These are phyloP conservation scores for Moricandia moricandioides DNA, from an alignment of 345 rosid genomes.

Conservation along the genomic window DNA sequence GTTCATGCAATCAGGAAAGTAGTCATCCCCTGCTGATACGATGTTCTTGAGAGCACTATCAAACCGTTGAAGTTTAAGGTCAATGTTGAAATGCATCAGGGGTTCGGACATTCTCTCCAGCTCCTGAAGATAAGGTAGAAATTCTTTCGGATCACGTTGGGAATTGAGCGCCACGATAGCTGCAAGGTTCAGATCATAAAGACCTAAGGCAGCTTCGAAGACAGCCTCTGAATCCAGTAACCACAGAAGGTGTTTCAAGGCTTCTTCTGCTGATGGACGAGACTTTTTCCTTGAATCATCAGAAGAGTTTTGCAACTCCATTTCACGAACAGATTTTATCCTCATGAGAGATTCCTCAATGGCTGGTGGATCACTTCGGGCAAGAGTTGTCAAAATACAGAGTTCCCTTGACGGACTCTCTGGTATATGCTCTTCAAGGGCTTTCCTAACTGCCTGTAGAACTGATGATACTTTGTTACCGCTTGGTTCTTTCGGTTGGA, in stretches of 20 bases:
- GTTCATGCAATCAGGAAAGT: slow-evolving; percentile 65
- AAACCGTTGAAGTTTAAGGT: slow-evolving; percentile 69
- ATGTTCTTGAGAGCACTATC: slow-evolving; percentile 90
- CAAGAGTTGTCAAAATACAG: slow-evolving; percentile 90
- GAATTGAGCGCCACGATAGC: slow-evolving; percentile 98
- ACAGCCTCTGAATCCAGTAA: slow-evolving; percentile 89
- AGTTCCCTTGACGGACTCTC: slow-evolving; percentile 93
- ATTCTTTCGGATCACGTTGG: slow-evolving; percentile 94
- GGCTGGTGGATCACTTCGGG: slow-evolving; percentile 89
- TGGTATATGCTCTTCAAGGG: slow-evolving; percentile 69
- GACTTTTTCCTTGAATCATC: slow-evolving; percentile 52
- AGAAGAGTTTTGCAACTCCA: slow-evolving; percentile 68
- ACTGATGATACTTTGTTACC: slow-evolving; percentile 73
- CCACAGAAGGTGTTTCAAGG: slow-evolving; percentile 91
- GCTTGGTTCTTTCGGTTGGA: slow-evolving; percentile 40
- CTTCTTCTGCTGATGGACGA: slow-evolving; percentile 92
- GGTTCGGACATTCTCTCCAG: slow-evolving; percentile 63
- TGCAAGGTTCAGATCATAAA: slow-evolving; percentile 92
- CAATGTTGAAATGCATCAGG: slow-evolving; percentile 79
- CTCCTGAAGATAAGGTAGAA: slow-evolving; percentile 92
- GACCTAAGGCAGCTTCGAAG: slow-evolving; percentile 93
- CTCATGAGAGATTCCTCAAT: slow-evolving; percentile 84
- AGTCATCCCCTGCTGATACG: slow-evolving; percentile 72
- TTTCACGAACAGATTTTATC: slow-evolving; percentile 80
- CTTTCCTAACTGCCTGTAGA: slow-evolving; percentile 75